These are phyloP conservation scores for Angomonas deanei DNA, from an alignment of 208 protist genomes.

Conservation along the genomic window DNA sequence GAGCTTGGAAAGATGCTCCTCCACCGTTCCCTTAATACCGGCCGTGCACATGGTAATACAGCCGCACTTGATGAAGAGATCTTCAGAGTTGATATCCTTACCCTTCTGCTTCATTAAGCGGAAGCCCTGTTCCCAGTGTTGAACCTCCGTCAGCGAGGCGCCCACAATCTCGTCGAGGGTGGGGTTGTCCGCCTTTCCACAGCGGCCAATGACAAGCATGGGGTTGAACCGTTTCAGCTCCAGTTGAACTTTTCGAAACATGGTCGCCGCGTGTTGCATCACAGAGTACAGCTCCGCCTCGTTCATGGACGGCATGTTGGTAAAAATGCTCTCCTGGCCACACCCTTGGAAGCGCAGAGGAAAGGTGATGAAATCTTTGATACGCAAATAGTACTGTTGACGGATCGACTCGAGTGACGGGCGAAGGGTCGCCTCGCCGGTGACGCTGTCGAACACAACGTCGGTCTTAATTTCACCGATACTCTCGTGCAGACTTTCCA, in stretches of 20 bases:
- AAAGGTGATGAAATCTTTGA: conserved; percentile 94
- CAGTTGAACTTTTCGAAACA: conserved; percentile 87
- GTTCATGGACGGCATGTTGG: conserved; percentile 87
- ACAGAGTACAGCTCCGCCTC: conserved; percentile 85
- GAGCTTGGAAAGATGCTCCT: conserved; percentile 91
- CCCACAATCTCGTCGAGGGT: conserved; percentile 87
- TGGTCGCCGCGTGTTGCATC: conserved; percentile 86
- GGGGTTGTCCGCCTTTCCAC: conserved; percentile 61
- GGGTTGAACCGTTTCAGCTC: conserved; percentile 86
- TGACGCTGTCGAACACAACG: conserved; percentile 85
- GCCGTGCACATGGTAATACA: conserved; percentile 93
- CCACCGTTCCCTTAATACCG: conserved; percentile 90
- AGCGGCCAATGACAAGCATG: conserved; percentile 88
- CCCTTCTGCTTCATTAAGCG: conserved; percentile 93
- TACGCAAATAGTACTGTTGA: conserved; percentile 91
- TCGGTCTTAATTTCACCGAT: conserved; percentile 91
- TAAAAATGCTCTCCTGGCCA: conserved; percentile 64
- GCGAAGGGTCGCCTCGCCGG: conserved; percentile 67
- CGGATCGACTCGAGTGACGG: conserved; percentile 91
- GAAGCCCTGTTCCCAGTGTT: conserved; percentile 94
- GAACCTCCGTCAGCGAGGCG: conserved; percentile 83
- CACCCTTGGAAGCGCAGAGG: conserved; percentile 91
- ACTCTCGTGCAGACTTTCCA: conserved; percentile 91
- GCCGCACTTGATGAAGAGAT: conserved; percentile 87
- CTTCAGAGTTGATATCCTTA: conserved; percentile 92